These are phyloP conservation scores for Cylindrotheca fusiformis DNA, from an alignment of 108 stramenopile genomes.

Conservation along the genomic window DNA sequence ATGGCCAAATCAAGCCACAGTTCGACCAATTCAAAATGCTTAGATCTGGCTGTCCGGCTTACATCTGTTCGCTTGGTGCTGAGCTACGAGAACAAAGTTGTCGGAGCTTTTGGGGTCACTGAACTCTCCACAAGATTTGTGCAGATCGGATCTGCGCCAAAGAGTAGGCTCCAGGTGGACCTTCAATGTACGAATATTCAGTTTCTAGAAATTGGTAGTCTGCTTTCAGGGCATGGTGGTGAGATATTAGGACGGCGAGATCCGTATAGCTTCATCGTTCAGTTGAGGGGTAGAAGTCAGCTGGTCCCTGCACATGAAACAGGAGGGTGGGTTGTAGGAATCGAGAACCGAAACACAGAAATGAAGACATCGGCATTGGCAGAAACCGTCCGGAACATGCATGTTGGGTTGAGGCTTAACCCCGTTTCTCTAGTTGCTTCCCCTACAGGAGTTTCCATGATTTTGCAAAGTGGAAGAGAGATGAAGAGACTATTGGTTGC, in stretches of 20 bases:
- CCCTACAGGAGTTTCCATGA: conserved; percentile 6
- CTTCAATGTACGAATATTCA: conserved; percentile 40
- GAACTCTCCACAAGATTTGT: conserved; percentile 29
- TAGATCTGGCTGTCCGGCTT: conserved; percentile 33
- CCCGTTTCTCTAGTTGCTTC: conserved; percentile 23
- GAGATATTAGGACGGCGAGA: conserved; percentile 46
- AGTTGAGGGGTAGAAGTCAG: conserved; percentile 35
- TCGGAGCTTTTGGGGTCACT: conserved; percentile 24
- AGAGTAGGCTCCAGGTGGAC: conserved; percentile 36
- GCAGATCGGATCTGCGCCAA: conserved; percentile 4
- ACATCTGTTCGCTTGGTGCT: conserved; percentile 29
- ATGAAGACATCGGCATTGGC: neutral
- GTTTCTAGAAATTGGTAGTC: conserved; percentile 30
- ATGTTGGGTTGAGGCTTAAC: conserved; percentile 32
- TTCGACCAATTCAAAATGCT: conserved; percentile 1
- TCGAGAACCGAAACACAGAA: conserved; percentile 8
- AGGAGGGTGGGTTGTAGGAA: conserved; percentile 53
- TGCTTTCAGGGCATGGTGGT: conserved; percentile 21
- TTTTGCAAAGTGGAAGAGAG: conserved; percentile 12
- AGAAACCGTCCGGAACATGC: conserved; percentile 34
- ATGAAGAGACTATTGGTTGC: conserved; percentile 5
- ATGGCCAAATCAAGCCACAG: neutral
- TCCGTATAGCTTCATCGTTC: conserved; percentile 33
- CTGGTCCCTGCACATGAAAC: conserved; percentile 24
- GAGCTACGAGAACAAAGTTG: neutral